Percentiles rank a stretch among this genome's conserved stretches.
Evolutionary conservation across 1,284 basidiomycete genomes (phyloP).

Genomic region (Heterobasidion parviporum): DNA sequence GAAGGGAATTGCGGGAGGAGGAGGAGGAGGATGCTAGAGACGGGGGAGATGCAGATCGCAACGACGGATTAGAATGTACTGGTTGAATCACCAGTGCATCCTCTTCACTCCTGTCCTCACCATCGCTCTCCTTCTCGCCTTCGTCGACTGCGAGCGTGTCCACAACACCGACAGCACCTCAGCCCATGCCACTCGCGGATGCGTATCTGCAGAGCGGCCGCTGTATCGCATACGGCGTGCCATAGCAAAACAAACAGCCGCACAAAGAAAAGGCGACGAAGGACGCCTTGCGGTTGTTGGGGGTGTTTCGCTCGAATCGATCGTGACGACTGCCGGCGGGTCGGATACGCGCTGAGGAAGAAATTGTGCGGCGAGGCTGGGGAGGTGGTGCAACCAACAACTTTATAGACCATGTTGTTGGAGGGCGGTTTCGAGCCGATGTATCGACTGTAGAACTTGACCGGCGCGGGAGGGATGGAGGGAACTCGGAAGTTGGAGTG

Average conservation of each 20-base stretch:
- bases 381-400: constrained; percentile 13
- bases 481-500: constrained; percentile 10
- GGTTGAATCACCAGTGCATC: neutral
- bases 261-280: constrained; percentile 43
- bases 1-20: neutral
- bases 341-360: constrained; percentile 7
- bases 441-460: neutral
- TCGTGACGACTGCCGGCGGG: neutral
- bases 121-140: neutral
- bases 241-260: constrained; percentile 43
- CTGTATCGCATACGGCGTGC: constrained; percentile 38
- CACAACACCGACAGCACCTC: neutral
- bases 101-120: neutral
- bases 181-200: constrained; percentile 23
- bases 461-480: neutral
- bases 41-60: neutral
- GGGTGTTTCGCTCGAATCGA: constrained; percentile 14
- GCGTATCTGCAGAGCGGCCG: constrained; percentile 3
- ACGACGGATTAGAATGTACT: neutral
- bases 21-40: neutral
- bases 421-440: neutral
- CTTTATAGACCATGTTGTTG: constrained; percentile 11
- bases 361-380: constrained; percentile 7
- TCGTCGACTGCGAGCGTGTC: neutral
- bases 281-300: constrained; percentile 17